Evolutionary conservation across 352 stramenopile genomes (phyloP), one percentile per base, ranked within the genome.

Genomic region (Elongisporangium anandrum): DNA sequence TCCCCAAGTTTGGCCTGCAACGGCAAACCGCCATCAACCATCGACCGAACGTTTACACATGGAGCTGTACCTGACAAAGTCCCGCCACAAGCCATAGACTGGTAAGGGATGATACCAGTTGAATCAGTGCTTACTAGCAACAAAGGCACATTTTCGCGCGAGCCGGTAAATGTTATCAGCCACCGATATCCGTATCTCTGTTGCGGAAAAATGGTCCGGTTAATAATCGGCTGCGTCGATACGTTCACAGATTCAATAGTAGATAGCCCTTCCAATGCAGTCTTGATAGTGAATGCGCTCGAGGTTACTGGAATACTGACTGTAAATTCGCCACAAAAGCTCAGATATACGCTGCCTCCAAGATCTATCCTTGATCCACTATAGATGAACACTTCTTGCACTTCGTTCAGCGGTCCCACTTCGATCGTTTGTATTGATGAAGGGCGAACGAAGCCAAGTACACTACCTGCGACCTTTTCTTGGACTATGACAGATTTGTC

Each of bases 351-450:
- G 0, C 60, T 65, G 0, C 87, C 85, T 8, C 70, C 63, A 0
- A 93, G 51, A 48, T 92, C 81, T 4, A 88, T 68, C n/a, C 70
- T 75, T 3, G 75, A 90, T 24, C 70, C 66, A 0, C 65, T 75
- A 29, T 79, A 91, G 45, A 91, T 70, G 47, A 86, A 83, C 2
- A 96, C 59, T n/a, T 88, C 79, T 39, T 94, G 83, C 1, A 94
- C 68, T 59, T 93, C 85, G 15, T 65, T 56, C 13, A 61, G 17
- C 0, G 78, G 65, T 10, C 22, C 57, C 0, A 89, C 68, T 0
- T 52, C 29, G 0, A 87, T 45, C 5, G 61, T 74, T 7, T 69
- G 56, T 19, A 70, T 64, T 13, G 49, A 55, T 13, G 47, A 57
- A 20, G 29, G 26, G 4, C 54, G 29, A 54, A 50, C 50, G 45